These are phyloP conservation scores for Neolentinus lepideus DNA, from an alignment of 1,284 basidiomycete species.

Conservation along the genomic window DNA sequence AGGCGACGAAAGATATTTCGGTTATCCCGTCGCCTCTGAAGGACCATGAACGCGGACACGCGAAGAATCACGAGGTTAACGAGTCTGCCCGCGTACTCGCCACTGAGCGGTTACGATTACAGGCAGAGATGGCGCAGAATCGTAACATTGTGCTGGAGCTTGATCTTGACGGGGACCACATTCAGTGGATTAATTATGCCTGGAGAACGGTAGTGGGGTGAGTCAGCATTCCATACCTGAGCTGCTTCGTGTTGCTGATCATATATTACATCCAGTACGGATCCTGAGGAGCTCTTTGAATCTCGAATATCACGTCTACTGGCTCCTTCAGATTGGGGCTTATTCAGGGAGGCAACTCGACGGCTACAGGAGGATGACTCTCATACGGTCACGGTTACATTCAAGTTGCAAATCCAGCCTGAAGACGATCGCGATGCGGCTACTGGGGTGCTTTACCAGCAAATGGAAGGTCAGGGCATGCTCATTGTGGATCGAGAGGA, in stretches of 20 bases:
- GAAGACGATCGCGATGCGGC: constrained; percentile 46
- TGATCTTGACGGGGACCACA: constrained; percentile 87
- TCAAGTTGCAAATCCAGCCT: constrained; percentile 74
- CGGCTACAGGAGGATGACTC: constrained; percentile 88
- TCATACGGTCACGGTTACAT: constrained; percentile 89
- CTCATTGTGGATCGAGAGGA: constrained; percentile 91
- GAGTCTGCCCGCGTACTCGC: constrained; percentile 75
- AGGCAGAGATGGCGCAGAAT: constrained; percentile 90
- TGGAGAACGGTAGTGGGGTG: constrained; percentile 93
- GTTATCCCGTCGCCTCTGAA: constrained; percentile 7
- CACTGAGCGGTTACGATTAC: constrained; percentile 76
- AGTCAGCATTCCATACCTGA: constrained; percentile 24
- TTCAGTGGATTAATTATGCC: constrained; percentile 92
- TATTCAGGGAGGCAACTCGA: constrained; percentile 86
- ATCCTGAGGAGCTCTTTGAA: constrained; percentile 78
- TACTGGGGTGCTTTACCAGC: constrained; percentile 61
- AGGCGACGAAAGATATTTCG: constrained; percentile 41
- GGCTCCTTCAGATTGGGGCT: constrained; percentile 75
- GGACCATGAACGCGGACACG: constrained; percentile 14
- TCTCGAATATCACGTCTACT: constrained; percentile 80
- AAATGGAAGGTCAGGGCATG: constrained; percentile 98
- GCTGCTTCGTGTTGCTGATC: constrained; percentile 7
- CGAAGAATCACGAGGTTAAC: constrained; percentile 41
- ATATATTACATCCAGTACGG: constrained; percentile 47
- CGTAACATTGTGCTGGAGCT: constrained; percentile 96